Conservation (phyloP, 495 filamentous ascomycete species). For the Neurospora sp. region DNA sequence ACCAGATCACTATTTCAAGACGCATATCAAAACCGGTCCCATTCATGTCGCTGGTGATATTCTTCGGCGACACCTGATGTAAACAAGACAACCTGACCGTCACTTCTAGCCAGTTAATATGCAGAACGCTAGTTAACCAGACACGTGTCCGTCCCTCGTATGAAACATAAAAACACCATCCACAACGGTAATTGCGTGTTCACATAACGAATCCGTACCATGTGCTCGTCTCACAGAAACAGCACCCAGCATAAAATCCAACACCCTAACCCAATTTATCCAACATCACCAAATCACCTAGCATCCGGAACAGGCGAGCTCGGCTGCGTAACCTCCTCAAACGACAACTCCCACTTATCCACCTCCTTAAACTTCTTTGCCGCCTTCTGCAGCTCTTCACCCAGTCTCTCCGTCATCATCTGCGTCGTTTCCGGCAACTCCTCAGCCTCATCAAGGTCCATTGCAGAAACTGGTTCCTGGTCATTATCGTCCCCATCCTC, state of each 20-base stretch:
- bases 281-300: slow-evolving; percentile 12
- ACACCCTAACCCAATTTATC: neutral
- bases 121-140: slow-evolving; percentile 6
- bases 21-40: neutral
- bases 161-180: neutral
- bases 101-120: neutral
- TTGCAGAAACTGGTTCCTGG: slow-evolving; percentile 1
- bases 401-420: slow-evolving; percentile 21
- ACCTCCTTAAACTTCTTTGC: slow-evolving; percentile 42
- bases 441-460: slow-evolving; percentile 1
- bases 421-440: slow-evolving; percentile 12
- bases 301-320: slow-evolving; percentile 25
- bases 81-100: neutral
- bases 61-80: neutral
- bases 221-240: no score
- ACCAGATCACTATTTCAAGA: neutral
- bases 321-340: slow-evolving; percentile 31
- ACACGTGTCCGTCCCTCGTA: neutral
- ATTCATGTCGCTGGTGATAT: neutral
- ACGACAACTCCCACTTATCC: slow-evolving; percentile 39
- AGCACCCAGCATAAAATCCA: neutral
- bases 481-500: slow-evolving; percentile 11
- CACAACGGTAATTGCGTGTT: neutral
- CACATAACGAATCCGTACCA: neutral
- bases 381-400: slow-evolving; percentile 35